Percentiles rank a stretch among this genome's conserved stretches.
Evolutionary conservation across 257 asterid species (phyloP).

Genomic region (Nicotiana otophora): DNA sequence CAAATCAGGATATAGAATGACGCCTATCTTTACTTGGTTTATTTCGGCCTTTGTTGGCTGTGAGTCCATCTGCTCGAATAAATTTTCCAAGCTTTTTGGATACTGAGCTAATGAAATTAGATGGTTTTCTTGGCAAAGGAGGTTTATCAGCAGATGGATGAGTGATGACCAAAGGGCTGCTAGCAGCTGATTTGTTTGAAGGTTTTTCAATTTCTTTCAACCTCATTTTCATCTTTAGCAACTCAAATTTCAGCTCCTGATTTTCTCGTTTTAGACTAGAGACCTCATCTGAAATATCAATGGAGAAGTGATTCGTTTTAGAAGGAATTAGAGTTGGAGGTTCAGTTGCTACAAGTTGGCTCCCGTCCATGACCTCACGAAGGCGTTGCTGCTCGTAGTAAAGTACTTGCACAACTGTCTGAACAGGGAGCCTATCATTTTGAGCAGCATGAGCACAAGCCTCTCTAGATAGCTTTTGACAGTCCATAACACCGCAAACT

Average conservation of each 20-base stretch:
- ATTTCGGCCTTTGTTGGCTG: slow-evolving; percentile 34
- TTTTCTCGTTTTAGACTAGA: slow-evolving; percentile 48
- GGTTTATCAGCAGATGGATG: slow-evolving; percentile 42
- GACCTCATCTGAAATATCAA: slow-evolving; percentile 34
- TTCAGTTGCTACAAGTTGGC: slow-evolving; percentile 21
- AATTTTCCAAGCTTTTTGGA: slow-evolving; percentile 53
- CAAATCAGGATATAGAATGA: slow-evolving; percentile 60
- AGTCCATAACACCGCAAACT: slow-evolving; percentile 84
- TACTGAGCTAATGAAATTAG: slow-evolving; percentile 46
- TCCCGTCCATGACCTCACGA: slow-evolving; percentile 50
- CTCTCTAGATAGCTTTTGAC: slow-evolving; percentile 81
- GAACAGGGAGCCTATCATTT: slow-evolving; percentile 79
- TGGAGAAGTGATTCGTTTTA: slow-evolving; percentile 22
- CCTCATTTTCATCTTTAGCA: slow-evolving; percentile 44
- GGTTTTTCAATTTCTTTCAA: slow-evolving; percentile 49
- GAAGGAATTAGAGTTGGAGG: slow-evolving; percentile 27
- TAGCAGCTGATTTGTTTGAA: slow-evolving; percentile 19
- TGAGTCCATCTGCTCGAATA: slow-evolving; percentile 39
- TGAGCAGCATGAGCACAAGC: slow-evolving; percentile 93
- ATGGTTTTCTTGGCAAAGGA: slow-evolving; percentile 62
- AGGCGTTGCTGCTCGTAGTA: slow-evolving; percentile 86
- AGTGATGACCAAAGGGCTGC: slow-evolving; percentile 30
- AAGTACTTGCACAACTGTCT: slow-evolving; percentile 80
- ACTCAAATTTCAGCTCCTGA: slow-evolving; percentile 63
- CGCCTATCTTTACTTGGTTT: slow-evolving; percentile 59